Base-by-base conservation (phyloP, 192 early-diverging fungal genomes). In the Funneliformis mosseae region DNA sequence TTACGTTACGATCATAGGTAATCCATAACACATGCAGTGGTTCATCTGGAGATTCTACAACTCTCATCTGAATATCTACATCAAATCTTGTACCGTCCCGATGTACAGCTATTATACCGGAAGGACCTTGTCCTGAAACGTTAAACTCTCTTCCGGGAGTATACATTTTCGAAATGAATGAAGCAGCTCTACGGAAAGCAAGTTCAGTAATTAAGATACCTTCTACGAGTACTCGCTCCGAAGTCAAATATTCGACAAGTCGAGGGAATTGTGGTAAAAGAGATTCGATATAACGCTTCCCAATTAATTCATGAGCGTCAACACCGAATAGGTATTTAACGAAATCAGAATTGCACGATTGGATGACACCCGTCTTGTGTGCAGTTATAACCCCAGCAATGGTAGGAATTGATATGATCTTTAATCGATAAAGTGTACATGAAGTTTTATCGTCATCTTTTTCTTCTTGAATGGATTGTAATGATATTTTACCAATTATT, bases 271-370 rank as follows among this genome's bases (percentile, higher is more conserved):
- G 87, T 21, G 91, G 92, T 48, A 92, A 78, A 63, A 92, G 46
- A n/a, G 88, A 81, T 27, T 85, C 80, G 76, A 92, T 89, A 27
- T 86, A 82, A 21, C 81, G 77, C 25, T 85, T 87, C 55, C 88
- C 88, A 0, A 88, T 87, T 18, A 91, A 67, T 10, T 83, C 88
- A 25, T 84, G 80, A 4, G 87, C 74, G 8, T 81, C 69, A 75
- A 85, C 86, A 61, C 92, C 92, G 83, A 92, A 92, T 11, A 92
- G 77, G 66, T 91, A 92, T 79, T 91, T 92, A 11, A 88, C 87
- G 64, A 90, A 89, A 4, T 88, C 89, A 3, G 88, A 78, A 81
- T 88, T 92, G 73, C 84, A 87, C 21, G 86, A 85, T 50, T 91
- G 88, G 33, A 92, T 88, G 21, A 83, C 39, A 0, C 92, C 91